Evolutionary conservation across 1,139 yeast genomes (phyloP).

Genomic region (Magnusiomyces clavatus): DNA sequence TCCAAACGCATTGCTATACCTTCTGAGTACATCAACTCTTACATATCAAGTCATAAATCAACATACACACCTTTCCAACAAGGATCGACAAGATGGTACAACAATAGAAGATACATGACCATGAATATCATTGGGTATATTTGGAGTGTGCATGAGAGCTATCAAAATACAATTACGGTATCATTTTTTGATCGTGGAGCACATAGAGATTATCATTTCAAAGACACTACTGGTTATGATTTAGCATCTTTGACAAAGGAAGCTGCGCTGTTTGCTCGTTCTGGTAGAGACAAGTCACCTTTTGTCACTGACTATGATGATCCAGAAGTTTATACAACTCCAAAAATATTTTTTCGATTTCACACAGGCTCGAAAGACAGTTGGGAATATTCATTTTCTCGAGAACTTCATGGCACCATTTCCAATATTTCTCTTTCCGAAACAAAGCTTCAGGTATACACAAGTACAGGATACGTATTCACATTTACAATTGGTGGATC

Average conservation of each 20-base stretch:
- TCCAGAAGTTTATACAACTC: constrained; percentile 5
- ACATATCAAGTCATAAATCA: background rate
- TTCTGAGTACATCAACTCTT: background rate
- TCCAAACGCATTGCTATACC: constrained; percentile 2
- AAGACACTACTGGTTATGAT: constrained; percentile 64
- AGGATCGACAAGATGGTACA: constrained; percentile 80
- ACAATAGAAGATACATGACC: constrained; percentile 64
- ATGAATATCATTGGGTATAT: constrained; percentile 79
- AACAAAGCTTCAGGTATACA: constrained; percentile 43
- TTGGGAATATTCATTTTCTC: constrained; percentile 37
- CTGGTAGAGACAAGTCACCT: constrained; percentile 7
- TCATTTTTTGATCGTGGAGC: constrained; percentile 75
- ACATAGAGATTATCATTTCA: constrained; percentile 82
- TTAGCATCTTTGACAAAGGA: constrained; percentile 62
- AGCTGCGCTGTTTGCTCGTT: constrained; percentile 55
- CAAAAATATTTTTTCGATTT: constrained; percentile 26
- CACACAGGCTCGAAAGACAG: constrained; percentile 30
- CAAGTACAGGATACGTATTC: constrained; percentile 51
- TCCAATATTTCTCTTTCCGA: constrained; percentile 47
- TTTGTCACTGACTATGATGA: constrained; percentile 1
- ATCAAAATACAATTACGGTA: constrained; percentile 66
- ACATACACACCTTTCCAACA: constrained; percentile 46
- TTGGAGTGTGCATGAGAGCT: constrained; percentile 63
- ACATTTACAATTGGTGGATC: constrained; percentile 50
- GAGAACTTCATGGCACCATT: constrained; percentile 28